Percentiles rank a stretch among this genome's conserved stretches.
These are phyloP conservation scores for Aspergillus panamensis DNA, from an alignment of 495 filamentous ascomycete species.

Conservation along the genomic window DNA sequence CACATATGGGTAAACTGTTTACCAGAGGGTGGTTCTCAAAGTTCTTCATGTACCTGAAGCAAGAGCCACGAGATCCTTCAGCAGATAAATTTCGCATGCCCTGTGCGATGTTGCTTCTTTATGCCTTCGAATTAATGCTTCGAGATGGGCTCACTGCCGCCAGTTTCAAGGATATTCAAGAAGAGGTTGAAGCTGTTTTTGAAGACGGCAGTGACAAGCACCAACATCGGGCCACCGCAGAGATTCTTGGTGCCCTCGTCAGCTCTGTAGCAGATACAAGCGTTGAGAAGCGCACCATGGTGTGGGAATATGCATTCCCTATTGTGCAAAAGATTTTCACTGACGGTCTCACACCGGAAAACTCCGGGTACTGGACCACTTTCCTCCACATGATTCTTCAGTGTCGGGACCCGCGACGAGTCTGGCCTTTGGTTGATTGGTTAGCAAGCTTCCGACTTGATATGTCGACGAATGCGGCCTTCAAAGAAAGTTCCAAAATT, in stretches of 20 bases:
- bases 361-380: conserved; percentile 88
- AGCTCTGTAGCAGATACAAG: conserved; percentile 69
- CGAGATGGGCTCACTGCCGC: conserved; percentile 64
- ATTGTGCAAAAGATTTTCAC: conserved; percentile 80
- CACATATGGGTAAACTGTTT: conserved; percentile 75
- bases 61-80: conserved; percentile 82
- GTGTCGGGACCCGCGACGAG: conserved; percentile 80
- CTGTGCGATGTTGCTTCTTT: conserved; percentile 77
- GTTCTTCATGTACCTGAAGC: conserved; percentile 91
- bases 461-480: conserved; percentile 92
- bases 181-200: conserved; percentile 67
- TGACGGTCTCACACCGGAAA: conserved; percentile 91
- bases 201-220: conserved; percentile 96
- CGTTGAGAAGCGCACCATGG: conserved; percentile 60
- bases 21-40: conserved; percentile 81
- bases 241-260: conserved; percentile 86
- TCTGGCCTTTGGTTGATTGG: conserved; percentile 81
- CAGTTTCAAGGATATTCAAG: conserved; percentile 83
- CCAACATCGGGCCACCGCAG: conserved; percentile 91
- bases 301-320: conserved; percentile 89
- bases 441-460: conserved; percentile 84
- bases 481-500: conserved; percentile 98
- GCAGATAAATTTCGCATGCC: conserved; percentile 87
- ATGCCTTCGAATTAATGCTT: conserved; percentile 83
- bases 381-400: conserved; percentile 84